Conservation (phyloP, 495 filamentous ascomycete species). For the Massariosphaeria phaeospora region DNA sequence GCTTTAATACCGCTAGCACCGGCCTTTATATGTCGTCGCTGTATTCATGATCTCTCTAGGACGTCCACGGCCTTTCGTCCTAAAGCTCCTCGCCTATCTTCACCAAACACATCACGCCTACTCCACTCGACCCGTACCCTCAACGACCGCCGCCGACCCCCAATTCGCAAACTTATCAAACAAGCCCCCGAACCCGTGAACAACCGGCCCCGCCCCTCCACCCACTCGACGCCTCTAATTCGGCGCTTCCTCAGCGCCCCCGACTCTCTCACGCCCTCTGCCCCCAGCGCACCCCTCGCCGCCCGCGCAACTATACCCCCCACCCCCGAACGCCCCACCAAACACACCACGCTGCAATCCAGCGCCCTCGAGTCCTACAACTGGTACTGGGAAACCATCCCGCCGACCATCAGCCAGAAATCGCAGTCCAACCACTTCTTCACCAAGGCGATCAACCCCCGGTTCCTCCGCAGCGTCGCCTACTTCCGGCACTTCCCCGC, state of each 20-base stretch:
- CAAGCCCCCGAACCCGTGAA: too few relatives aligned
- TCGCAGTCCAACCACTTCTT: conserved; percentile 60
- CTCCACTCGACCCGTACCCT: too few relatives aligned
- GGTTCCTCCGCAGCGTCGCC: conserved; percentile 61
- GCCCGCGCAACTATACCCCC: not conserved
- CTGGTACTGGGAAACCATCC: conserved; percentile 55
- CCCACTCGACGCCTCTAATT: too few relatives aligned
- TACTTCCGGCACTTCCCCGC: conserved; percentile 61
- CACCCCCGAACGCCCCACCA: not conserved
- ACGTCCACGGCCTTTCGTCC: not conserved
- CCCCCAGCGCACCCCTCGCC: not conserved
- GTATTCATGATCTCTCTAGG: not conserved
- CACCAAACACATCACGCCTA: not conserved
- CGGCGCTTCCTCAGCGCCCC: too few relatives aligned
- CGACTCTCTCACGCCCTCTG: too few relatives aligned
- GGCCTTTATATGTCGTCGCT: conserved; percentile 3
- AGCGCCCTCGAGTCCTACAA: conserved; percentile 34
- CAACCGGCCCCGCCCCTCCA: too few relatives aligned
- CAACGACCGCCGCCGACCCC: too few relatives aligned
- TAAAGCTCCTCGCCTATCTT: not conserved
- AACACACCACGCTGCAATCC: conserved; percentile 25
- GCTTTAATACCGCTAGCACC: not conserved
- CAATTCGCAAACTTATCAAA: too few relatives aligned
- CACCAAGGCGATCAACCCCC: conserved; percentile 26
- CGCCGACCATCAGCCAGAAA: conserved; percentile 53